Conservation (phyloP, 2,329 filamentous ascomycete genomes). For the Aspergillus alliaceus region DNA sequence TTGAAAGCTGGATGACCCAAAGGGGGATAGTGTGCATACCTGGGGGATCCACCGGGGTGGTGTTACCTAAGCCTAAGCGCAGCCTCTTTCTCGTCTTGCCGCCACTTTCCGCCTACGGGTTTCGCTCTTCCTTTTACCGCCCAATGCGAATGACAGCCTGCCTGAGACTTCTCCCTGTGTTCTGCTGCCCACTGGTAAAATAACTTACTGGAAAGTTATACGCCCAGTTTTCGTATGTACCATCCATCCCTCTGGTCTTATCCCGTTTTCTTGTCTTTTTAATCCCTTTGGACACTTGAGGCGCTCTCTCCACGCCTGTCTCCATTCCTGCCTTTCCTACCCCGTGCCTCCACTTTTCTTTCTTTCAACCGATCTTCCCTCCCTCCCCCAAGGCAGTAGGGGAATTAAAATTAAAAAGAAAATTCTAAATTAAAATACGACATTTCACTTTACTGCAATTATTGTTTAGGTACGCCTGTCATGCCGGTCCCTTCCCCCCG, state of each 20-base stretch:
- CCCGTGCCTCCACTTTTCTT: slow-evolving; percentile 29
- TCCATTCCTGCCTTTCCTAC: slow-evolving; percentile 25
- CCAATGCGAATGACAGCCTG: slow-evolving; percentile 9
- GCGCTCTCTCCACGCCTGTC: slow-evolving; percentile 23
- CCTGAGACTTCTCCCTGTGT: slow-evolving; percentile 20
- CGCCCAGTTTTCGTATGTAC: slow-evolving; percentile 6
- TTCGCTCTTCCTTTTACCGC: slow-evolving; percentile 5
- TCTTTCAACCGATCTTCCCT: slow-evolving; percentile 20
- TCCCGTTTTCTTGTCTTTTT: slow-evolving; percentile 5
- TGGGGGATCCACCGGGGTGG: slow-evolving; percentile 10
- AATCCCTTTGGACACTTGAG: slow-evolving; percentile 13
- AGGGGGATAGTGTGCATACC: slow-evolving; percentile 9
- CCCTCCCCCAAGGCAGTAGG: slow-evolving; percentile 3
- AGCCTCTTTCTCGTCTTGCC: slow-evolving; percentile 5
- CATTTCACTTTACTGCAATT: slow-evolving; percentile 18
- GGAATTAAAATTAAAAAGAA: slow-evolving; percentile 10
- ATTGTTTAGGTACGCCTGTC: slow-evolving; percentile 25
- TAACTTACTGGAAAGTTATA: slow-evolving; percentile 11
- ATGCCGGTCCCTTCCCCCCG: slow-evolving; percentile 15
- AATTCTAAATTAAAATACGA: slow-evolving; percentile 22
- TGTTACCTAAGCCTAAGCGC: slow-evolving; percentile 2
- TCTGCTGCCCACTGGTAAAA: slow-evolving; percentile 16
- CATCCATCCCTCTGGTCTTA: slow-evolving; percentile 6
- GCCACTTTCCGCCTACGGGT: slow-evolving; percentile 10
- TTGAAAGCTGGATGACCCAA: slow-evolving; percentile 6